Conservation (phyloP, 257 asterid species). For the Catharanthus roseus region DNA sequence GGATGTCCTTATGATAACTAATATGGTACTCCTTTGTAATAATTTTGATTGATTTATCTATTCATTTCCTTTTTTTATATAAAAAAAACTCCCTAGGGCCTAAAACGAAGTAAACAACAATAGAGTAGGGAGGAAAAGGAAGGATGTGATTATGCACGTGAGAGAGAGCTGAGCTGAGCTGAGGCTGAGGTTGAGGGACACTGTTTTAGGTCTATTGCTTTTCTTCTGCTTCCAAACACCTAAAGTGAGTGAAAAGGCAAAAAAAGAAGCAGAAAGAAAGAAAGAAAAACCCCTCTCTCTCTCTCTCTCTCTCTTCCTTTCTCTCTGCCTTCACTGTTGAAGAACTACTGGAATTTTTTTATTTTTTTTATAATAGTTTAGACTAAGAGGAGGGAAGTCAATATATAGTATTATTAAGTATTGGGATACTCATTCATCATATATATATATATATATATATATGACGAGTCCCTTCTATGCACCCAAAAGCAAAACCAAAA, state of each 20-base stretch:
- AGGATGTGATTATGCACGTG: slow-evolving; percentile 51
- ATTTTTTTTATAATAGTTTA: no score
- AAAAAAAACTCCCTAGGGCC: slow-evolving; percentile 6
- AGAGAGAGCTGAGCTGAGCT: no score
- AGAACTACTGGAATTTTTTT: no score
- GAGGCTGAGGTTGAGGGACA: no score
- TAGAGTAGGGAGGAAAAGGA: not conserved
- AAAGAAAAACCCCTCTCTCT: not conserved
- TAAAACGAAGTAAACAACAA: not conserved
- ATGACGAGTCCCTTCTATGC: slow-evolving; percentile 16
- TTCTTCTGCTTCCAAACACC: slow-evolving; percentile 43
- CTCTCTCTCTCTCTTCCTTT: slow-evolving; percentile 5
- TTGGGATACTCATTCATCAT: slow-evolving; percentile 47
- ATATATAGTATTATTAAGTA: slow-evolving; percentile 23
- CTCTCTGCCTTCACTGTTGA: slow-evolving; percentile 21
- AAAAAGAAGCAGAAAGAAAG: slow-evolving; percentile 7
- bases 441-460: no score
- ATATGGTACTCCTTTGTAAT: no score
- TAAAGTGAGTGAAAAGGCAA: slow-evolving; percentile 37
- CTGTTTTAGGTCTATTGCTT: slow-evolving; percentile 35
- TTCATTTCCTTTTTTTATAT: no score
- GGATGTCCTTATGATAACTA: no score
- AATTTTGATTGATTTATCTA: no score
- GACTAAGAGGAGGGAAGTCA: no score
- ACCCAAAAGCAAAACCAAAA: slow-evolving; percentile 30